Base-by-base conservation (phyloP, 306 rosid genomes). In the Casuarina cunninghamiana region DNA sequence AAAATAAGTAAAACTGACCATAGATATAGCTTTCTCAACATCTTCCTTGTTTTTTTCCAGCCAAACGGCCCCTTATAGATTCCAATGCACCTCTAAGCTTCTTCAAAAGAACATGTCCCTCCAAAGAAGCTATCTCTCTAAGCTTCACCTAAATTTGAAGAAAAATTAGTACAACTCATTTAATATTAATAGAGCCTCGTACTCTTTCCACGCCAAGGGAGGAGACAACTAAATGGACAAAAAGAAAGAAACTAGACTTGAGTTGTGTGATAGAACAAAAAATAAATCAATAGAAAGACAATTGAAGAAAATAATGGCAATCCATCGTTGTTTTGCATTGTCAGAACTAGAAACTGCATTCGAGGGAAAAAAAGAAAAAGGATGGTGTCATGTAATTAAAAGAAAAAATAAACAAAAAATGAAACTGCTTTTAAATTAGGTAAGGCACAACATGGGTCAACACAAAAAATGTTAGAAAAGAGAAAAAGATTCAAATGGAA, bases 21-120 rank as follows among this genome's bases (percentile, higher is more conserved):
- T 91, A 45, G 98, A 90, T 76, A 92, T 95, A 84, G 98, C 97
- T 84, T 88, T 89, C 90, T 91, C 97, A 72, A 95, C 98, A 83
- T 89, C 98, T 89, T 95, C 98, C 88, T 91, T 95, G 79, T 89
- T 79, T 77, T 77, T 83, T 87, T 78, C 97, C 98, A 0, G 90
- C 80, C 84, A 95, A 86, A 71, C 87, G 82, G 62, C 97, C 96
- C 83, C 90, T 90, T 71, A 95, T 72, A 72, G 73, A 86, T 78
- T 95, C 98, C 74, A 95, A 84, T 19, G 98, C 98, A 88, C 92
- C 98, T 83, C 97, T 84, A 62, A 95, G 93, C 82, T 95, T 95
- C 87, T 95, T 95, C 88, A 92, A 85, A 78, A 95, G 92, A 79
- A 95, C 97, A 83, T 95, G 97, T 55, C 97, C 98, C 85, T 95